Evolutionary conservation across 768 basidiomycete genomes (phyloP), one percentile per base, ranked within the genome.

Genomic region (Lactifluus rugatus): DNA sequence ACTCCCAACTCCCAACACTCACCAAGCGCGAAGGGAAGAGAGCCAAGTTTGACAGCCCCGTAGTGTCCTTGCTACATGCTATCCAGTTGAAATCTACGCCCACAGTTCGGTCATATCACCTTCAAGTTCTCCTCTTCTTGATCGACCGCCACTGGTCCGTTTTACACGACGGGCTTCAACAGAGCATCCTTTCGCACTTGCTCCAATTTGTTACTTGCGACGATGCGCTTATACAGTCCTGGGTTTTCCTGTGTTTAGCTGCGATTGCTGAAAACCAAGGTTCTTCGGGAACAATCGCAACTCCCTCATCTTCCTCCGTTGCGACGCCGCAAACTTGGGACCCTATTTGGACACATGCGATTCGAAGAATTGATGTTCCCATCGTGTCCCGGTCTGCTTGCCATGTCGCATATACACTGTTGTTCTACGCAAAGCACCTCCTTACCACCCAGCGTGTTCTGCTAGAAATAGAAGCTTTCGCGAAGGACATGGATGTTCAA

Each of bases 401-500:
- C 63, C 88, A 91, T 63, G 70, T 80, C 5, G 82, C 85, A 0
- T 75, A 81, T 60, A 69, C 76, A 19, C 72, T 93, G 17, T 73
- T 87, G 51, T 56, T 69, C 21, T 65, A 72, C 68, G 76, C 69
- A 65, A 70, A 69, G 58, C 62, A 65, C 58, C 65, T 79, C 53
- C 73, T 89, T 23, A 75, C 80, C 3, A 70, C 80, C 14, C 80
- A 83, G 37, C 79, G 78, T 14, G 72, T 87, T 46, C 74, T 89
- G 14, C 66, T 72, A 2, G 92, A 94, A 67, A 83, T 97, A 48
- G 92, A 93, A 67, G 75, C 77, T 0, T 74, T 97, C 48, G 79
- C 83, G 1, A 85, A 85, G 61, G 90, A 95, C 61, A 75, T 99
- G 57, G 87, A 91, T 62, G 79, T 96, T 16, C 95, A 98, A 71